Evolutionary conservation across 169 alveolate species (phyloP).

Genomic region (Nephromyces sp.): DNA sequence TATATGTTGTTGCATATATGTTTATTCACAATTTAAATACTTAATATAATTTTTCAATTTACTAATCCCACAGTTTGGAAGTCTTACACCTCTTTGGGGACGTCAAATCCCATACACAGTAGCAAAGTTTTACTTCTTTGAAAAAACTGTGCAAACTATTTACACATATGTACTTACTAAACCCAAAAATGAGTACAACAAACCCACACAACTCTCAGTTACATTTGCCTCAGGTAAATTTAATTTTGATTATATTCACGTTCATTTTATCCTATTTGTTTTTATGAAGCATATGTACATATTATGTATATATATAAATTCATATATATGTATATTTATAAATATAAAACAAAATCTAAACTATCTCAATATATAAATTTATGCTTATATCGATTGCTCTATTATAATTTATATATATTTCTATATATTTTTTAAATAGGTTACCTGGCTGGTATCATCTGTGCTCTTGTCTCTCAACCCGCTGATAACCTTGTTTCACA

Average conservation of each 20-base stretch:
- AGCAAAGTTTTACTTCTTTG: slow-evolving; percentile 95
- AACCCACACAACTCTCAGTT: slow-evolving; percentile 76
- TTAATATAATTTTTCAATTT: no score
- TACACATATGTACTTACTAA: slow-evolving; percentile 77
- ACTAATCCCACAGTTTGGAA: slow-evolving; percentile 39
- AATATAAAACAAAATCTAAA: neutral
- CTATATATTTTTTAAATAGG: slow-evolving; percentile 40
- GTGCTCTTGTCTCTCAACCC: slow-evolving; percentile 94
- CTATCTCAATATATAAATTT: neutral
- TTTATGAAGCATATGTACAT: neutral
- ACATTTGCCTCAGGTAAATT: slow-evolving; percentile 81
- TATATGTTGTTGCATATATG: no score
- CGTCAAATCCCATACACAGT: slow-evolving; percentile 90
- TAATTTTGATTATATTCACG: no score
- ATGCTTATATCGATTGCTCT: neutral
- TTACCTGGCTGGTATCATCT: slow-evolving; percentile 86
- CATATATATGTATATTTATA: neutral
- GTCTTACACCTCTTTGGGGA: slow-evolving; percentile 75
- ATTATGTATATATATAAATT: neutral
- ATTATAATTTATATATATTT: neutral
- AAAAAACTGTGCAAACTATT: slow-evolving; percentile 76
- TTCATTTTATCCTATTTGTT: no score
- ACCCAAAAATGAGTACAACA: slow-evolving; percentile 74
- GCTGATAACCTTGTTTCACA: slow-evolving; percentile 92
- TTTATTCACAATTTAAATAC: no score